Percentiles rank a stretch among this genome's conserved stretches.
These are phyloP conservation scores for Nymphaea thermarum DNA, from an alignment of 164 flowering plant species.

Conservation along the genomic window DNA sequence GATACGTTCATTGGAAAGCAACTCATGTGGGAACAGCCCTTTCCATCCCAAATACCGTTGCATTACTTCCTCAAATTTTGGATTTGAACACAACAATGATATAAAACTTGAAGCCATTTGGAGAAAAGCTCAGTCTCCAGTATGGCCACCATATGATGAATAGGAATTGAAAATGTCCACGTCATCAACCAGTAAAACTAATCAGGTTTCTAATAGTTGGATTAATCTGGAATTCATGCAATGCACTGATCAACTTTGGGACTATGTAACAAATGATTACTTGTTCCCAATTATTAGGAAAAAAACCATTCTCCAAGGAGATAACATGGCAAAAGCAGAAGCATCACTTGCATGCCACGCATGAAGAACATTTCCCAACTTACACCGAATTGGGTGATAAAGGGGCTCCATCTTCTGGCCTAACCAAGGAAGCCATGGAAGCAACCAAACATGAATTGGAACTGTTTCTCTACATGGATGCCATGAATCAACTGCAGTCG, in stretches of 20 bases:
- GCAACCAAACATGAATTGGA: constrained; percentile 86
- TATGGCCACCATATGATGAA: constrained; percentile 71
- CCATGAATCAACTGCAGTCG: constrained; percentile 76
- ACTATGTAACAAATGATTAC: constrained; percentile 62
- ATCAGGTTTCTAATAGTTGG: constrained; percentile 74
- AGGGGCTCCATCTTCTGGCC: constrained; percentile 63
- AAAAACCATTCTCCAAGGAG: constrained; percentile 91
- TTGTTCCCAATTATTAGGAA: constrained; percentile 76
- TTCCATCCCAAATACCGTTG: constrained; percentile 89
- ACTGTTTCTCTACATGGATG: constrained; percentile 77
- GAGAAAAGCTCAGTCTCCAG: constrained; percentile 59
- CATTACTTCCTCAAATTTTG: constrained; percentile 67
- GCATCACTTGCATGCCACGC: constrained; percentile 90
- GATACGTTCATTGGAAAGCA: constrained; percentile 62
- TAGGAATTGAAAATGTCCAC: constrained; percentile 75
- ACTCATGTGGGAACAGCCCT: constrained; percentile 53
- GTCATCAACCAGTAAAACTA: constrained; percentile 68
- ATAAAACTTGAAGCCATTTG: constrained; percentile 85
- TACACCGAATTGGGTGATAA: constrained; percentile 53
- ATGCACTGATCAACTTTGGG: constrained; percentile 51
- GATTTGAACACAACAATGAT: constrained; percentile 71
- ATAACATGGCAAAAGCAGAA: constrained; percentile 63
- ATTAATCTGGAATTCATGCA: constrained; percentile 72
- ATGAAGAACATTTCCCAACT: constrained; percentile 71
- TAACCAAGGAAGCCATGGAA: constrained; percentile 81